These are phyloP conservation scores for Niebla homalea DNA, from an alignment of 495 filamentous ascomycete species.

Conservation along the genomic window DNA sequence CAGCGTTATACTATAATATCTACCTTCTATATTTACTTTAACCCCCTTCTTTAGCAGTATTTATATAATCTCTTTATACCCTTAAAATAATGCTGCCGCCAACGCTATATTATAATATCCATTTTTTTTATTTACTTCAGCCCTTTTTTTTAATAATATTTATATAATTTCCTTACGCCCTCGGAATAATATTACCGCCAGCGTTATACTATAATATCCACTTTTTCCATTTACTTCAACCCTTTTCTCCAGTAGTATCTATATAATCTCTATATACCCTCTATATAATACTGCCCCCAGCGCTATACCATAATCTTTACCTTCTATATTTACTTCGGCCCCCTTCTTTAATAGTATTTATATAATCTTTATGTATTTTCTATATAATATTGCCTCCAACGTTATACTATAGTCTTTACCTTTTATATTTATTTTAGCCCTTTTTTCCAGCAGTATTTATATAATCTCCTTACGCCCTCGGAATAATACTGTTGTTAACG, in stretches of 20 bases:
- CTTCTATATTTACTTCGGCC: background rate
- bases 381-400: background rate
- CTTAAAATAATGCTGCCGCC: constrained; percentile 11
- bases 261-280: background rate
- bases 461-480: background rate
- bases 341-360: background rate
- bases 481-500: constrained; percentile 14
- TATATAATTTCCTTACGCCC: constrained; percentile 8
- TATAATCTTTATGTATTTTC: background rate
- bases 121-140: constrained; percentile 15
- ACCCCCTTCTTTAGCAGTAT: constrained; percentile 14
- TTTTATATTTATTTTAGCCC: background rate
- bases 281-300: background rate
- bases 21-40: constrained; percentile 19
- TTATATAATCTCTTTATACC: background rate
- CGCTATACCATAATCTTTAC: background rate
- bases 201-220: constrained; percentile 6
- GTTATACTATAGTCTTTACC: background rate
- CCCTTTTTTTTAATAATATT: constrained; percentile 16
- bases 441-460: background rate
- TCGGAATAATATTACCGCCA: constrained; percentile 8
- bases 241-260: constrained; percentile 14
- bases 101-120: constrained; percentile 15
- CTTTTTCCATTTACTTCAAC: constrained; percentile 16
- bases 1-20: constrained; percentile 18